Conservation (phyloP, 805 yeast species). For the Teunomyces pallodes region DNA sequence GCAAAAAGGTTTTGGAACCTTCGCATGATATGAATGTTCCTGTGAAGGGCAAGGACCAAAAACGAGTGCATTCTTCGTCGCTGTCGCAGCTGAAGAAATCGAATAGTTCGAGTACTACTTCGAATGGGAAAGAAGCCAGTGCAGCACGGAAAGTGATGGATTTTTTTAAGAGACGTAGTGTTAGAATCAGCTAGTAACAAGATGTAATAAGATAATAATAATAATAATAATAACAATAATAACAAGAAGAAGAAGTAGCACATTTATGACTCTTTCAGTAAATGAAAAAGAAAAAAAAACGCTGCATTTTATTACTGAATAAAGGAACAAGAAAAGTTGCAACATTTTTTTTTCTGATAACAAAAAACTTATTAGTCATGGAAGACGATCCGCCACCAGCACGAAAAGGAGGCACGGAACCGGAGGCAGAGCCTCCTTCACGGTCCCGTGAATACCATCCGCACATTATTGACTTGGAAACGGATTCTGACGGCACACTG, state of each 20-base stretch:
- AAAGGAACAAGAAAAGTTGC: not conserved
- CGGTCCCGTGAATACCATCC: conserved; percentile 7
- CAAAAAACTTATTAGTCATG: not conserved
- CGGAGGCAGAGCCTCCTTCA: not conserved
- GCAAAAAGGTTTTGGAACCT: conserved; percentile 33
- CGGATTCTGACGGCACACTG: conserved; percentile 3
- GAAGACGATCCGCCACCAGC: conserved; percentile 7
- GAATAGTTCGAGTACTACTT: conserved; percentile 23
- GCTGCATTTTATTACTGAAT: not conserved
- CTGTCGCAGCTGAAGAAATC: conserved; percentile 29
- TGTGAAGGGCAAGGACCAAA: conserved; percentile 16
- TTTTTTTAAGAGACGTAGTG: conserved; percentile 65
- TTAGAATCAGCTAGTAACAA: conserved; percentile 20
- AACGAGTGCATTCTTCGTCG: conserved; percentile 26
- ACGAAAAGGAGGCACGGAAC: not conserved
- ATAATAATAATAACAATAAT: not conserved
- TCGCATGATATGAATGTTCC: conserved; percentile 25
- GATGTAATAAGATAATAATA: not conserved
- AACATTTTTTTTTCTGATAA: not conserved
- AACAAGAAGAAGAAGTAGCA: not conserved
- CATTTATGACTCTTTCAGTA: not conserved
- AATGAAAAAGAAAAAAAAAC: not conserved
- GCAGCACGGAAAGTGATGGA: conserved; percentile 79
- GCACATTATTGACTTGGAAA: conserved; percentile 10
- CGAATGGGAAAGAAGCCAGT: conserved; percentile 54